A percentile compares a stretch with the other conserved stretches of the same genome.
These are phyloP conservation scores for Dissophora ornata DNA, from an alignment of 192 early-diverging fungal species.

Conservation along the genomic window DNA sequence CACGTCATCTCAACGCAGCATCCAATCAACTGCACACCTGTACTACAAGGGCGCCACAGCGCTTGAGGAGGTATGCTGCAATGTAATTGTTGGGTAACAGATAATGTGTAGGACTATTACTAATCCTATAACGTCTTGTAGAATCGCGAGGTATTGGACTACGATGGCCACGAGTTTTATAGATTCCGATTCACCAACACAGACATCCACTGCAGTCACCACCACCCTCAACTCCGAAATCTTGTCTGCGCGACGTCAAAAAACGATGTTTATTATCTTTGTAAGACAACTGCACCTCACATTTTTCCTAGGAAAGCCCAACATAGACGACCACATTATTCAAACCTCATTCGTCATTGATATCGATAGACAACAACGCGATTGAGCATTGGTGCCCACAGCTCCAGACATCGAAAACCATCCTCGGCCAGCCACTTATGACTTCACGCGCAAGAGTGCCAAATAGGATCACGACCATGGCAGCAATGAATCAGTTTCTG, in stretches of 20 bases:
- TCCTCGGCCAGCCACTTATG: slow-evolving; percentile 39
- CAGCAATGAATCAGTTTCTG: slow-evolving; percentile 29
- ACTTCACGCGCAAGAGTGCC: neutral
- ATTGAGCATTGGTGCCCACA: slow-evolving; percentile 63
- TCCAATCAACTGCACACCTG: neutral
- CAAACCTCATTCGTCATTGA: neutral
- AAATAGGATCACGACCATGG: slow-evolving; percentile 34
- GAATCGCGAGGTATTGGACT: slow-evolving; percentile 32
- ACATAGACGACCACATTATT: too few species aligned
- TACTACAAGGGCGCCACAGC: neutral
- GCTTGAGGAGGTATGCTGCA: slow-evolving; percentile 4
- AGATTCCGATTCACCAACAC: slow-evolving; percentile 49
- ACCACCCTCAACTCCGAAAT: slow-evolving; percentile 42
- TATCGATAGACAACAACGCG: slow-evolving; percentile 47
- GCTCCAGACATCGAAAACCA: slow-evolving; percentile 28
- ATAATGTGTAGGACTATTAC: too few species aligned
- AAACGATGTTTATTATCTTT: slow-evolving; percentile 46
- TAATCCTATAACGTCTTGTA: too few species aligned
- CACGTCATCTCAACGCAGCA: neutral
- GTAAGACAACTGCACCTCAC: too few species aligned
- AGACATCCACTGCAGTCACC: slow-evolving; percentile 39
- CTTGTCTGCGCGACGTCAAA: slow-evolving; percentile 43
- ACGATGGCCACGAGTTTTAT: slow-evolving; percentile 27
- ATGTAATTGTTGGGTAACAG: too few species aligned
- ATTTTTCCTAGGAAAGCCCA: too few species aligned